A percentile compares a stretch with the other conserved stretches of the same genome.
Conservation (phyloP, 2,329 filamentous ascomycete genomes). For the Aspergillus sp. region DNA sequence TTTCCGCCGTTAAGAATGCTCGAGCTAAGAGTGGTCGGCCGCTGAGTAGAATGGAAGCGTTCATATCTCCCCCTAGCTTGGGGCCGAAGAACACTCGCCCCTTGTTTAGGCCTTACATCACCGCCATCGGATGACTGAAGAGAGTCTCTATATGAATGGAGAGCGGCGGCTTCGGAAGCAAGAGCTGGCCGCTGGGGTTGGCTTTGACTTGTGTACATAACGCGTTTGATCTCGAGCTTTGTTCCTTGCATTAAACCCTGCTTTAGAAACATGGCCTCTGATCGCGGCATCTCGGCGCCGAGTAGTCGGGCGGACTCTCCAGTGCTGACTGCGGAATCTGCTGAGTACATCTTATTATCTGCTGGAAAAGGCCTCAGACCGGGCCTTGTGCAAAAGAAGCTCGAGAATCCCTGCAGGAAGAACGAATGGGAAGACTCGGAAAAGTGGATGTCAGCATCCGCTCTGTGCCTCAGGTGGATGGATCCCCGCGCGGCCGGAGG, state of each 20-base stretch:
- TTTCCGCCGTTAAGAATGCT: constrained; percentile 38
- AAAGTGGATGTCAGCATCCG: too few species aligned
- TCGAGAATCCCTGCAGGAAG: too few species aligned
- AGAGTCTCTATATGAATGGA: not conserved
- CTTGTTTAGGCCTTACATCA: not conserved
- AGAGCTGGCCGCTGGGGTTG: not conserved
- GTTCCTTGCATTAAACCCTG: not conserved
- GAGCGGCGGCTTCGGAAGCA: not conserved
- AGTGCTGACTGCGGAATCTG: too few species aligned
- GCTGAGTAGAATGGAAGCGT: constrained; percentile 17
- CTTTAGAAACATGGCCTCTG: not conserved
- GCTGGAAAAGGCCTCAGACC: not conserved
- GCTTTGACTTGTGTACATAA: not conserved
- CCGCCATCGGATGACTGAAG: not conserved
- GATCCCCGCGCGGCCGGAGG: too few species aligned
- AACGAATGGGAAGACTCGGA: too few species aligned
- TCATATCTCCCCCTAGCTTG: not conserved
- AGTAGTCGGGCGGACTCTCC: not conserved
- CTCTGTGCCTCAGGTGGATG: too few species aligned
- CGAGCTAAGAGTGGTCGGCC: constrained; percentile 31
- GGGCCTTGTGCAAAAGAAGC: too few species aligned
- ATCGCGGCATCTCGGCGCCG: not conserved
- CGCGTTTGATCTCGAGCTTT: not conserved
- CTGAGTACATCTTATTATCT: not conserved
- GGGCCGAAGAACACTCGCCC: not conserved